phyloP scores from a whole-genome alignment of 768 basidiomycete genomes.

The Calocybe indica region DNA sequence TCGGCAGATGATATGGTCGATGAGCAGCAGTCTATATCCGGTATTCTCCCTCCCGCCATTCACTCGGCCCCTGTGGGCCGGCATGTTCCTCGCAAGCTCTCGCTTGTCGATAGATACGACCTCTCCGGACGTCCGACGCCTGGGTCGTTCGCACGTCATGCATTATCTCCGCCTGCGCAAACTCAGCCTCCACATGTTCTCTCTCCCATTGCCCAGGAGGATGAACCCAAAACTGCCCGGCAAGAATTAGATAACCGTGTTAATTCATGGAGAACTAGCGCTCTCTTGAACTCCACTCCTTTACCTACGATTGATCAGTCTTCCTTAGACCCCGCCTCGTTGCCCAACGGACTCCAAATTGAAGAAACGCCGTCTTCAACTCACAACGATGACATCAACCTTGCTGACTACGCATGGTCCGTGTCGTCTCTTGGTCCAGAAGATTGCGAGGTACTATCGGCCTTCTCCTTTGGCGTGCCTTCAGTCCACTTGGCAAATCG shows the following conservation, averaged over 20 bases:
- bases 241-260: conserved; percentile 51
- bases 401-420: conserved; percentile 68
- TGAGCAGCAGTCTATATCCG: conserved; percentile 15
- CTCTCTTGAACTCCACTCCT: conserved; percentile 42
- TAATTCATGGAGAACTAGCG: conserved; percentile 60
- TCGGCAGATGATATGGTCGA: conserved; percentile 32
- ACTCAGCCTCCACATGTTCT: conserved; percentile 28
- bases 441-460: conserved; percentile 24
- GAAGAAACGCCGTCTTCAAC: conserved; percentile 20
- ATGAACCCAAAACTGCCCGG: conserved; percentile 48
- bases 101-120: conserved; percentile 63
- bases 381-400: conserved; percentile 40
- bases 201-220: conserved; percentile 59
- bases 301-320: conserved; percentile 44
- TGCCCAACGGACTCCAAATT: conserved; percentile 37
- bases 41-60: conserved; percentile 14
- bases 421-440: conserved; percentile 63
- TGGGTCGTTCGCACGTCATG: conserved; percentile 16
- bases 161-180: conserved; percentile 26
- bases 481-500: conserved; percentile 57
- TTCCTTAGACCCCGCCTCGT: conserved; percentile 44
- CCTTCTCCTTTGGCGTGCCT: conserved; percentile 33
- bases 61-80: conserved; percentile 28
- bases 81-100: conserved; percentile 61
- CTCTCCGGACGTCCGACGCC: no score